A percentile compares a stretch with the other conserved stretches of the same genome.
Evolutionary conservation across 371 early-diverging fungal species (phyloP).

Genomic region (Syncephalastrum sp.): DNA sequence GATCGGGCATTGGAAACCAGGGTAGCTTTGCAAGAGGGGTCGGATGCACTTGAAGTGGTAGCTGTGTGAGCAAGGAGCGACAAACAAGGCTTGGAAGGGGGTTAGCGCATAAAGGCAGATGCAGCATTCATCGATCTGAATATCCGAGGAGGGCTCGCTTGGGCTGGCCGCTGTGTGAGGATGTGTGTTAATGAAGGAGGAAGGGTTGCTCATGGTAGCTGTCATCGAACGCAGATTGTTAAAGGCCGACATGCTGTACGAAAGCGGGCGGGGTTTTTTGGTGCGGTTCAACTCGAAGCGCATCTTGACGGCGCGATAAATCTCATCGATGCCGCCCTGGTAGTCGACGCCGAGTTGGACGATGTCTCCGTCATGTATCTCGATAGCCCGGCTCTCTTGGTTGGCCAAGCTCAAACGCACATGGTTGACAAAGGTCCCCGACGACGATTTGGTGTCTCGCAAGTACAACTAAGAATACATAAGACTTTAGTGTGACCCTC

Average conservation of each 20-base stretch:
- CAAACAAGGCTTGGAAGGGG: conserved; percentile 91
- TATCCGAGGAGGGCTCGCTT: conserved; percentile 8
- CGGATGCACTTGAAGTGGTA: conserved; percentile 95
- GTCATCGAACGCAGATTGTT: conserved; percentile 23
- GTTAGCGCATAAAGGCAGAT: conserved; percentile 90
- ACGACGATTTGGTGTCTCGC: conserved; percentile 90
- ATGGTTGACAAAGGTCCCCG: conserved; percentile 96
- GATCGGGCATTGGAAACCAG: conserved; percentile 91
- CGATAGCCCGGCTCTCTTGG: conserved; percentile 79
- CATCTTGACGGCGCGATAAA: conserved; percentile 80
- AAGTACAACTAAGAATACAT: conserved; percentile 63
- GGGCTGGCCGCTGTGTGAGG: conserved; percentile 4
- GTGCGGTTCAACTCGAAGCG: conserved; percentile 76
- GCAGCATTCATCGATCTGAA: conserved; percentile 78
- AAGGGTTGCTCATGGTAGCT: not conserved
- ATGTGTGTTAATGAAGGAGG: conserved; percentile 9
- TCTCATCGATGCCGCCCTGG: conserved; percentile 80
- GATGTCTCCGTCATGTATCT: conserved; percentile 87
- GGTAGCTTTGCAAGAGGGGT: conserved; percentile 67
- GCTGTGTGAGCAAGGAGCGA: conserved; percentile 93
- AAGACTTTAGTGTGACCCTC: conserved; percentile 1
- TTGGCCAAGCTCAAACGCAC: conserved; percentile 84
- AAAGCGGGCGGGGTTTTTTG: conserved; percentile 11
- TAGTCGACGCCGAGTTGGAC: conserved; percentile 96
- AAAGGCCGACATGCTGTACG: conserved; percentile 29